phyloP scores from a whole-genome alignment of 352 stramenopile genomes.

The Globisporangium echinulatum region DNA sequence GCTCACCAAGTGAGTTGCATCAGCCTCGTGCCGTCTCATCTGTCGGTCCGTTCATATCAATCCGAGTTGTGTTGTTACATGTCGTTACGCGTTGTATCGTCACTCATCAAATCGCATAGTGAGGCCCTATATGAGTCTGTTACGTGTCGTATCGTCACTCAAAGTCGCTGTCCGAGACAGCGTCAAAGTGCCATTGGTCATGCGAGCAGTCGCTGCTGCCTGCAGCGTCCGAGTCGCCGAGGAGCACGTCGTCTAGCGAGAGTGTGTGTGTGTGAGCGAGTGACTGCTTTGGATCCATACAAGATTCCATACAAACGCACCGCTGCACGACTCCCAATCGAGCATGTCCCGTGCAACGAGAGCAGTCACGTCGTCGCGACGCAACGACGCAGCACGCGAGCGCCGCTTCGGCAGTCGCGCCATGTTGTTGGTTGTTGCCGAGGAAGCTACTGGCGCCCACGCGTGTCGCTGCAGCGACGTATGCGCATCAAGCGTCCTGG shows the following conservation, averaged over 20 bases:
- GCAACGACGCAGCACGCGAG: background rate
- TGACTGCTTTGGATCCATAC: too few relatives aligned
- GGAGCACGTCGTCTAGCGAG: constrained; percentile 22
- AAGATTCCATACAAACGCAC: constrained; percentile 18
- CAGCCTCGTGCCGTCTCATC: too few relatives aligned
- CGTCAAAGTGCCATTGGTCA: constrained; percentile 42
- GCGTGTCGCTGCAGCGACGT: constrained; percentile 7
- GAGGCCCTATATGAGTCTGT: background rate
- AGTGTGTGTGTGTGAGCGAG: constrained; percentile 1
- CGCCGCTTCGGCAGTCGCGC: background rate
- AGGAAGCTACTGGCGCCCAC: constrained; percentile 16
- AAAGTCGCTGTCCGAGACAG: constrained; percentile 69
- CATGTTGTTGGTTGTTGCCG: background rate
- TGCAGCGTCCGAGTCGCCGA: constrained; percentile 12
- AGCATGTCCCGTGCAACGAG: constrained; percentile 30
- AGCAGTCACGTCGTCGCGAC: background rate
- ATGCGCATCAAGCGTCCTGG: background rate
- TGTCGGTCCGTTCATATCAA: background rate
- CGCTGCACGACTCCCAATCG: constrained; percentile 62
- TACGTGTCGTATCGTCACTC: constrained; percentile 14
- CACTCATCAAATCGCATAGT: too few relatives aligned
- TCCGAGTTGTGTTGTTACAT: background rate
- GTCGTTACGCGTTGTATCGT: background rate
- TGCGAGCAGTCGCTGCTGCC: constrained; percentile 5
- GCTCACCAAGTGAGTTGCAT: constrained; percentile 11